Conservation (phyloP, 495 filamentous ascomycete species). For the Terfezia boudieri region DNA sequence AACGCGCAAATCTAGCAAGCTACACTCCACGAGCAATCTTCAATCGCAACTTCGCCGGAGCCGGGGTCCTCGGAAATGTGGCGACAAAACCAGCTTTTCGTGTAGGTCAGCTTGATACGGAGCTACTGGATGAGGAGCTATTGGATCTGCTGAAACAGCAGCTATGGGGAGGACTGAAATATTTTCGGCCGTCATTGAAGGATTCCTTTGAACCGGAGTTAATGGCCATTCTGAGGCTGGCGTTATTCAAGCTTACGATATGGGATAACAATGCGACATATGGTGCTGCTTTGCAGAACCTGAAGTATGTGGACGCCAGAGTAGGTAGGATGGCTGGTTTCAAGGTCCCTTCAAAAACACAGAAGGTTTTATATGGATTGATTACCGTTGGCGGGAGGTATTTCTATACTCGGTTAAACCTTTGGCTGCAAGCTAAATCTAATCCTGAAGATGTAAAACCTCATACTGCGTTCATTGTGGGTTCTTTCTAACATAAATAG, state of each 20-base stretch:
- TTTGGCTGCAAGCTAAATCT: constrained; percentile 14
- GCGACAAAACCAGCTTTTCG: constrained; percentile 69
- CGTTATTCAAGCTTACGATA: constrained; percentile 82
- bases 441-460: constrained; percentile 12
- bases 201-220: constrained; percentile 51
- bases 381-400: constrained; percentile 76
- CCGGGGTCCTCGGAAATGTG: constrained; percentile 46
- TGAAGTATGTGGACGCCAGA: constrained; percentile 73
- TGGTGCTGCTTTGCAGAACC: constrained; percentile 75
- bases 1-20: constrained; percentile 6
- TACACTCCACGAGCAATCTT: constrained; percentile 1
- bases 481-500: constrained; percentile 7
- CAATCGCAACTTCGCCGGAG: constrained; percentile 23
- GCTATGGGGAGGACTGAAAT: constrained; percentile 72
- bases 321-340: constrained; percentile 35
- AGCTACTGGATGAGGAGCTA: constrained; percentile 85
- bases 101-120: constrained; percentile 91
- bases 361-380: constrained; percentile 67
- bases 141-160: constrained; percentile 66
- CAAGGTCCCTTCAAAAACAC: constrained; percentile 43
- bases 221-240: constrained; percentile 45
- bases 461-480: background rate
- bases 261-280: constrained; percentile 96
- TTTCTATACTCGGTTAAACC: constrained; percentile 12
- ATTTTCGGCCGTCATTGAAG: constrained; percentile 31